A percentile compares a stretch with the other conserved stretches of the same genome.
Evolutionary conservation across 1,139 yeast genomes (phyloP).

Genomic region (Scheffersomyces segobiensis): DNA sequence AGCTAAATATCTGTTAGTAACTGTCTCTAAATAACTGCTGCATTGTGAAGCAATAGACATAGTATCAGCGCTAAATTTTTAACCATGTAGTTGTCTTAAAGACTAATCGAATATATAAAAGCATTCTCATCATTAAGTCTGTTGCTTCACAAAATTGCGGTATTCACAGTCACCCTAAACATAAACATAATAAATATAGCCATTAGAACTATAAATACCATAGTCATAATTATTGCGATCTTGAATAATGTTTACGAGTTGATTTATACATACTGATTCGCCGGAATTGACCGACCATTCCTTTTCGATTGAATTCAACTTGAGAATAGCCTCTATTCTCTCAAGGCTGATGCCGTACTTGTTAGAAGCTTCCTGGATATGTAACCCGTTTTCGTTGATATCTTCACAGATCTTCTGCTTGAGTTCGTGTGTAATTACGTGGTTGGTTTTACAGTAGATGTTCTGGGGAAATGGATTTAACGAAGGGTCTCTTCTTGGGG

Average conservation of each 20-base stretch:
- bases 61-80: slow-evolving; percentile 31
- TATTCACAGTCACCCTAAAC: background rate
- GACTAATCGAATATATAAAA: slow-evolving; percentile 66
- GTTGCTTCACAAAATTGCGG: background rate
- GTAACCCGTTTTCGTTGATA: slow-evolving; percentile 49
- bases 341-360: slow-evolving; percentile 79
- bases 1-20: slow-evolving; percentile 43
- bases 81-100: slow-evolving; percentile 73
- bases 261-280: slow-evolving; percentile 54
- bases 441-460: slow-evolving; percentile 66
- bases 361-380: slow-evolving; percentile 75
- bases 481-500: slow-evolving; percentile 26
- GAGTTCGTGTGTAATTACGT: slow-evolving; percentile 56
- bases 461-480: slow-evolving; percentile 83
- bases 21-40: slow-evolving; percentile 3
- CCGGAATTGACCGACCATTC: slow-evolving; percentile 38
- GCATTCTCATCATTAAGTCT: slow-evolving; percentile 46
- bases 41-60: background rate
- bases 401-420: slow-evolving; percentile 62
- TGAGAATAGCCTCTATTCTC: slow-evolving; percentile 81
- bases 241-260: background rate
- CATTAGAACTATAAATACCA: background rate
- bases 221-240: background rate
- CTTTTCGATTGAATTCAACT: slow-evolving; percentile 64
- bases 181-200: background rate